Conservation (phyloP, 257 asterid species). For the Forsythia suspensa region DNA sequence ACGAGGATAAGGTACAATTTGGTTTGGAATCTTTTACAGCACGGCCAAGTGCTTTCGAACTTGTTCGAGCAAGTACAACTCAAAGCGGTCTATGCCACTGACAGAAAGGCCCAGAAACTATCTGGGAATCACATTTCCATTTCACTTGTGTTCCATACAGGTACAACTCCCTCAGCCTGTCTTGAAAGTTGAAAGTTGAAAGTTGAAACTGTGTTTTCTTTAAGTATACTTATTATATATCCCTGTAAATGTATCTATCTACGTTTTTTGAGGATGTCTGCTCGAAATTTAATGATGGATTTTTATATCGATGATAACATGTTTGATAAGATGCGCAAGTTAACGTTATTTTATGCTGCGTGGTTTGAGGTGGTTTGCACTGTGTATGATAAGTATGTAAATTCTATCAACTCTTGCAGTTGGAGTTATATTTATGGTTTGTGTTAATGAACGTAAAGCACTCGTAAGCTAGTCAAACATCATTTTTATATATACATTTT, state of each 20-base stretch:
- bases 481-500: too few species aligned
- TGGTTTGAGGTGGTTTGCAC: too few species aligned
- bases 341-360: too few species aligned
- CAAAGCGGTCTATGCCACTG: neutral
- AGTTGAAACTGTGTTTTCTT: neutral
- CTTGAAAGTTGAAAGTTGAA: too few species aligned
- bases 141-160: neutral
- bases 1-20: conserved; percentile 40
- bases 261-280: neutral
- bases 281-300: neutral
- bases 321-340: conserved; percentile 34
- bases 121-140: conserved; percentile 7
- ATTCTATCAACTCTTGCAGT: too few species aligned
- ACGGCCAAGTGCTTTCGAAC: conserved; percentile 8
- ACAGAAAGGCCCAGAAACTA: neutral
- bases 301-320: neutral
- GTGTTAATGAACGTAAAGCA: neutral
- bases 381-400: too few species aligned
- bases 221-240: neutral
- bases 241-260: neutral
- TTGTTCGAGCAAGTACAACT: conserved; percentile 29
- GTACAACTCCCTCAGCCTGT: neutral
- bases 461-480: too few species aligned
- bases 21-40: conserved; percentile 17
- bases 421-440: too few species aligned